A percentile compares a stretch with the other conserved stretches of the same genome.
These are phyloP conservation scores for Diaporthe sp. DNA, from an alignment of 2,329 filamentous ascomycete genomes.

Conservation along the genomic window DNA sequence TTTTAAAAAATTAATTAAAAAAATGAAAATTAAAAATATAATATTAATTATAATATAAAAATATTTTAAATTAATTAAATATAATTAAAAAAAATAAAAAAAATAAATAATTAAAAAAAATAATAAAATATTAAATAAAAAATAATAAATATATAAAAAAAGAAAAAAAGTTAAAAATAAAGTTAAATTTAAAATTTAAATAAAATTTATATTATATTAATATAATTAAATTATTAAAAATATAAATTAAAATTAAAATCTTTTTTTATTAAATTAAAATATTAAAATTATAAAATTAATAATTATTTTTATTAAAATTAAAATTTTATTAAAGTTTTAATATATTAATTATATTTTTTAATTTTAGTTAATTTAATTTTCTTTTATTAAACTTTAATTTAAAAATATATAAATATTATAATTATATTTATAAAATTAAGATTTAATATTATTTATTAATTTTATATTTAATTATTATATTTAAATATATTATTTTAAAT, in stretches of 20 bases:
- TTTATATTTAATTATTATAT: no score
- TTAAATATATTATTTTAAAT: no score
- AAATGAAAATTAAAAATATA: no score
- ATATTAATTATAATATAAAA: no score
- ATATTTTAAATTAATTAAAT: neutral
- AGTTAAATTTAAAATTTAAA: neutral
- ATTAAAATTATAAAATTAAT: neutral
- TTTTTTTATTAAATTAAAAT: neutral
- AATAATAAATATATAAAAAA: neutral
- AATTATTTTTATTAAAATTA: neutral
- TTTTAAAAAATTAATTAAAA: no score
- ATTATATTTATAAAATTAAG: no score
- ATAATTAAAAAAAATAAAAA: neutral
- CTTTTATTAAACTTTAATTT: no score
- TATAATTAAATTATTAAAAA: neutral
- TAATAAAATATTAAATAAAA: neutral
- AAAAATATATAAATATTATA: no score
- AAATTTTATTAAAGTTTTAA: neutral
- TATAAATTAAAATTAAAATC: neutral
- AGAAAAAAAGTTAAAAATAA: neutral
- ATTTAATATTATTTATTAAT: no score
- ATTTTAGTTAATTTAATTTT: no score
- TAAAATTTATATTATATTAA: neutral
- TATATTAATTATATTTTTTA: neutral
- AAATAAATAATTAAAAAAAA: no score